These are phyloP conservation scores for Leccinum brunneo-olivaceum DNA, from an alignment of 1,284 basidiomycete species.

Conservation along the genomic window DNA sequence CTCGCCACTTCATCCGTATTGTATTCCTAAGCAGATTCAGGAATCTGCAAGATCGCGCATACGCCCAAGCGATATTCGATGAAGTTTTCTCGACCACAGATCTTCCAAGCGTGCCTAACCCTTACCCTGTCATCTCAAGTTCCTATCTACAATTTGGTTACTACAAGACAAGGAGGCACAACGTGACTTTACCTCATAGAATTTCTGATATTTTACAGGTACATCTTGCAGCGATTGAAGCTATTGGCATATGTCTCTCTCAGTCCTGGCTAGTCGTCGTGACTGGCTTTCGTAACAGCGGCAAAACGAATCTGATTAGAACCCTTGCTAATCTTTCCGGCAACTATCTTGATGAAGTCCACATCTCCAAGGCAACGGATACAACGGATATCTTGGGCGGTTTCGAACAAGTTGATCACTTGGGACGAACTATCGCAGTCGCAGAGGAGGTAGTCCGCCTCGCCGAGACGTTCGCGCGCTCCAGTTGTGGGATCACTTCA, in stretches of 20 bases:
- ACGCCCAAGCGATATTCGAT: constrained; percentile 60
- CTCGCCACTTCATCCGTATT: constrained; percentile 44
- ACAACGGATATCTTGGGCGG: constrained; percentile 92
- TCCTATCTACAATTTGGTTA: constrained; percentile 75
- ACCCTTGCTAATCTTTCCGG: constrained; percentile 71
- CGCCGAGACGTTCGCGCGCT: constrained; percentile 37
- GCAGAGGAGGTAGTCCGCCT: constrained; percentile 37
- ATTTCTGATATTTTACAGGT: constrained; percentile 51
- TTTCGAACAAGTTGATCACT: constrained; percentile 83
- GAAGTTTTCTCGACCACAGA: constrained; percentile 45
- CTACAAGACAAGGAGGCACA: constrained; percentile 45
- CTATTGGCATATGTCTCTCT: constrained; percentile 69
- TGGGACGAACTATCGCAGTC: constrained; percentile 34
- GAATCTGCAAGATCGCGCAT: constrained; percentile 55
- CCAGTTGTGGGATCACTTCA: constrained; percentile 30
- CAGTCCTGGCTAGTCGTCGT: constrained; percentile 87
- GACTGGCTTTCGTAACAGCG: constrained; percentile 68
- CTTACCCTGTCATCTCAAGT: constrained; percentile 35
- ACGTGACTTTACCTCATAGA: constrained; percentile 35
- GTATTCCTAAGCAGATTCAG: constrained; percentile 89
- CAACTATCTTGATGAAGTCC: constrained; percentile 64
- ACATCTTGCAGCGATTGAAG: constrained; percentile 68
- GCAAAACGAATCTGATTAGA: constrained; percentile 78
- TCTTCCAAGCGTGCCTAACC: constrained; percentile 10
- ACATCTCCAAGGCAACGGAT: constrained; percentile 85